phyloP scores from a whole-genome alignment of 768 basidiomycete species.

The Termitomyces sp. region DNA sequence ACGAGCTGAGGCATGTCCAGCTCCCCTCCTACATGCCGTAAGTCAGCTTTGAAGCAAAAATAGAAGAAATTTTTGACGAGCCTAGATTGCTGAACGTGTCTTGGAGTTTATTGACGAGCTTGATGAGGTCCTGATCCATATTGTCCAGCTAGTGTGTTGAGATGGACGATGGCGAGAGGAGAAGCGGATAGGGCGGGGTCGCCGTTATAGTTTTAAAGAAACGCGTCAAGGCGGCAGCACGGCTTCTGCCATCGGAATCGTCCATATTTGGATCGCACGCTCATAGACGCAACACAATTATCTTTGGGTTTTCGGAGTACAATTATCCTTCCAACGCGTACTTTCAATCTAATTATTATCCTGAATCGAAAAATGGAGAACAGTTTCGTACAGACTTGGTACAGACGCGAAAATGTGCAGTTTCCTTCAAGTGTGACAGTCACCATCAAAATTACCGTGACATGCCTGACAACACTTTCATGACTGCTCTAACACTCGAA shows the following conservation, averaged over 20 bases:
- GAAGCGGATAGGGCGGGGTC: constrained; percentile 1
- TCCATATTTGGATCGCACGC: constrained; percentile 10
- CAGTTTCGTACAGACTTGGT: background rate
- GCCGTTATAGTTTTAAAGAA: constrained; percentile 13
- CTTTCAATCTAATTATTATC: background rate
- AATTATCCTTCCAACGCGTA: background rate
- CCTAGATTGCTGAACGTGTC: constrained; percentile 88
- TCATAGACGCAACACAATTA: background rate
- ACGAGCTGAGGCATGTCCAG: constrained; percentile 90
- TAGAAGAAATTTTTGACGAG: constrained; percentile 31
- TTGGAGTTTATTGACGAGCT: constrained; percentile 92
- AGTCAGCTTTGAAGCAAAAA: constrained; percentile 2
- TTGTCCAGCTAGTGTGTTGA: constrained; percentile 5
- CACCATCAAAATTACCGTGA: background rate
- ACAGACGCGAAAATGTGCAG: background rate
- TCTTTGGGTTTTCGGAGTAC: background rate
- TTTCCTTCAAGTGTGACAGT: background rate
- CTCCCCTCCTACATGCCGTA: constrained; percentile 61
- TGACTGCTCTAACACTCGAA: constrained; percentile 9
- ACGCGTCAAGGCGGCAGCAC: constrained; percentile 15
- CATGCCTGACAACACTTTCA: background rate
- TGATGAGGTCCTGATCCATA: constrained; percentile 95
- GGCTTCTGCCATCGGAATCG: constrained; percentile 3
- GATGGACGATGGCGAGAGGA: constrained; percentile 5
- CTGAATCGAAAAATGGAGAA: background rate